Evolutionary conservation across 345 rosid genomes (phyloP).

Genomic region (Eucalyptus cloeziana): DNA sequence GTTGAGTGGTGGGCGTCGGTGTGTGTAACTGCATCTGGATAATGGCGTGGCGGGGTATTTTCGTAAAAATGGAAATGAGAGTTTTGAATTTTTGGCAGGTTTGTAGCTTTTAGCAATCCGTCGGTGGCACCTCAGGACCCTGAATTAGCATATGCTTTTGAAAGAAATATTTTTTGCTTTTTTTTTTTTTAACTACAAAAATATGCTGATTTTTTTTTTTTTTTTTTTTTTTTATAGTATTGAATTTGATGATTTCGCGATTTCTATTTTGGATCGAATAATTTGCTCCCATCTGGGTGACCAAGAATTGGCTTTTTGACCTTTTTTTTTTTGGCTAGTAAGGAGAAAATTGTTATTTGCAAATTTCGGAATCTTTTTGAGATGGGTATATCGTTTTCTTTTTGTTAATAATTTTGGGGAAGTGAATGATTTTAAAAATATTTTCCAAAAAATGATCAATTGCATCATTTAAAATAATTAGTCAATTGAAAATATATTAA

Average conservation of each 20-base stretch:
- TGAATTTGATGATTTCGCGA: background rate
- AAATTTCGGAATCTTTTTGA: rapidly evolving
- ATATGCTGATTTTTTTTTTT: background rate
- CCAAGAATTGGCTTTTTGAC: background rate
- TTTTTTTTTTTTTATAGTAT: background rate
- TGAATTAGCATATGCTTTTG: background rate
- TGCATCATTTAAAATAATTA: too few relatives aligned
- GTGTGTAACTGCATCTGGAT: background rate
- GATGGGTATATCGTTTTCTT: background rate
- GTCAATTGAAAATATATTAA: too few relatives aligned
- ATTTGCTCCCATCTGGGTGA: background rate
- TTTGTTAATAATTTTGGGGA: background rate
- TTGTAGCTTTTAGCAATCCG: background rate
- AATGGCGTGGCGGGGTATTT: background rate
- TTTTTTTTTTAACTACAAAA: background rate
- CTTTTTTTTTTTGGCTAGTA: background rate
- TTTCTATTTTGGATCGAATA: background rate
- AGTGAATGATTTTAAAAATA: background rate
- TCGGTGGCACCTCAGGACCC: background rate
- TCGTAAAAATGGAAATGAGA: background rate
- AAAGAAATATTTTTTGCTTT: background rate
- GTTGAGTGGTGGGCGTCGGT: background rate
- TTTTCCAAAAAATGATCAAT: background rate
- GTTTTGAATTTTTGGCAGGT: background rate
- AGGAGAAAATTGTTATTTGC: background rate